These are phyloP conservation scores for Plasmodiophora brassicae DNA, from an alignment of 208 protist species.

Conservation along the genomic window DNA sequence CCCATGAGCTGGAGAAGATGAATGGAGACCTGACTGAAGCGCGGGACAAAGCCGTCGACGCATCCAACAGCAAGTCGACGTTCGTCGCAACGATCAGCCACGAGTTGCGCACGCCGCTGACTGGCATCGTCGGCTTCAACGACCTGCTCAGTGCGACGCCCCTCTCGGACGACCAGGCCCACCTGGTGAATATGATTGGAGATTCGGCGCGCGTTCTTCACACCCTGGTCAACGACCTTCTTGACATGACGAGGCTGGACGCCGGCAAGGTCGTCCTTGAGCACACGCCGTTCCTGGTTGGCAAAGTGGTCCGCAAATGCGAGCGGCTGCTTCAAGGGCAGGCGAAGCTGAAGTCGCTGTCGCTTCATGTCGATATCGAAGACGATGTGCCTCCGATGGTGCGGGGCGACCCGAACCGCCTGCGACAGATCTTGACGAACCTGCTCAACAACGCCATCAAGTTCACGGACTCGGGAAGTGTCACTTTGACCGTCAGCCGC, in stretches of 20 bases:
- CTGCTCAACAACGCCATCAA: conserved; percentile 50
- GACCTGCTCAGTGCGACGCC: background rate
- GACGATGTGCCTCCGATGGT: no score
- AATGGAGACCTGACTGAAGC: no score
- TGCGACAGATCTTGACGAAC: conserved; percentile 42
- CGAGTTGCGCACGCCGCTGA: conserved; percentile 41
- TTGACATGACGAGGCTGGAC: background rate
- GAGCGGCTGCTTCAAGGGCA: no score
- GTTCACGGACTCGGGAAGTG: conserved; percentile 32
- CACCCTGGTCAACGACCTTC: background rate
- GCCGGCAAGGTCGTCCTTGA: background rate
- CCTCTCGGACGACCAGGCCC: background rate
- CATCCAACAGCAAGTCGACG: background rate
- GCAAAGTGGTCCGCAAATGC: no score
- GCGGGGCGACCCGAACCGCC: conserved; percentile 8
- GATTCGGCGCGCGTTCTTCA: no score
- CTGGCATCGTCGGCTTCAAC: background rate
- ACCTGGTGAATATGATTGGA: no score
- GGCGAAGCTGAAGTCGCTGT: no score
- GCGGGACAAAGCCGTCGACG: background rate
- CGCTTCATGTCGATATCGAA: no score
- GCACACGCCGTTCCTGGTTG: background rate
- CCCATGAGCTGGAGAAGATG: no score
- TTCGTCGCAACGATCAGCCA: conserved; percentile 37
- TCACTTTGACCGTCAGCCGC: background rate